Base-by-base conservation (phyloP, 225 moss, liverwort and hornwort species). In the Asterella californica region DNA sequence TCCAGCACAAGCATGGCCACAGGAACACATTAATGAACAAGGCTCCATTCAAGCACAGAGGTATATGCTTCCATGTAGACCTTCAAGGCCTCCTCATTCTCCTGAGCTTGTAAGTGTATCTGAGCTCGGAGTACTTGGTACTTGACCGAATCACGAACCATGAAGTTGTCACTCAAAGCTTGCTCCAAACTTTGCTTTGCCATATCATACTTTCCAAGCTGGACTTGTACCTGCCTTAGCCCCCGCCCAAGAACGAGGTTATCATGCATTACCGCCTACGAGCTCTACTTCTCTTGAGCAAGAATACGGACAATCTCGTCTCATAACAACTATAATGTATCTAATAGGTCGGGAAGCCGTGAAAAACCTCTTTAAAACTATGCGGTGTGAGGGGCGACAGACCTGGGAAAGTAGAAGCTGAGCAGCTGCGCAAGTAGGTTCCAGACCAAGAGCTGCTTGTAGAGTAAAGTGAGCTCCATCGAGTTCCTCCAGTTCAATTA, bases 141-240 rank as follows among this genome's bases (percentile, higher is more conserved):
- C 24, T 82, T 84, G 47, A 91, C 72, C 25, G 90, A 85, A 80
- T 90, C 89, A 62, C 90, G 88, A 62, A 93, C 84, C 34, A 83
- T 70, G 77, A 93, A 94, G 81, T 91, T 82, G 5, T 87, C 82
- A 88, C 87, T 91, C 32, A 94, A 83, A 78, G 94, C 92, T 85
- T 92, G 90, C 70, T 94, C 94, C 54, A 94, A 82, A 82, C 89
- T 93, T 83, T 92, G 89, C 81, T 84, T 93, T 67, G 94, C 93
- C 68, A 88, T 34, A 49, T 92, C 90, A 79, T 73, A 86, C 37
- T 91, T 93, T 54, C 73, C 81, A 83, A 87, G 89, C 36, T 88
- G 70, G 68, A 91, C 83, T 70, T 88, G 89, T 32, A 94, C 88
- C 94, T 94, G 81, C 79, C n/a, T 10, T 48, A 75, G 27, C 9